Evolutionary conservation across 768 basidiomycete genomes (phyloP), one percentile per base, ranked within the genome.

Genomic region (Suillus luteus): DNA sequence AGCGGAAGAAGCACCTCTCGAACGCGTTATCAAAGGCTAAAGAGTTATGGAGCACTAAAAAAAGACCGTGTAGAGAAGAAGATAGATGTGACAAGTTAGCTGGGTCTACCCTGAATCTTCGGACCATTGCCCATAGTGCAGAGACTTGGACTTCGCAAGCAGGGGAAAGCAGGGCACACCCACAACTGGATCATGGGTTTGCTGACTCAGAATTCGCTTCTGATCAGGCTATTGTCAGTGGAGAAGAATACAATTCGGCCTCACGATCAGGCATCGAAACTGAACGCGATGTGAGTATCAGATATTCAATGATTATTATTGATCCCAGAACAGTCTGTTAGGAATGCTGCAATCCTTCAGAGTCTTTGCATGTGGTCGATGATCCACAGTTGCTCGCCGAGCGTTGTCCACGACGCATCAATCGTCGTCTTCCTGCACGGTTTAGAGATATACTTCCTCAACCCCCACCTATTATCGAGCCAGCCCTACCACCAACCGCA

Each of bases 391-490:
- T 48, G 3, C 38, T 63, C 8, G 48, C 62, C 17, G 27, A 63
- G 40, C 58, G 37, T 33, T 5, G 38, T 17, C 44, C 62, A 31
- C 15, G 17, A 6, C 3, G 46, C 14, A n/a, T 60, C n/a, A 63
- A 63, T 51, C 38, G 48, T 44, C 33, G 19, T 14, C 52, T 64
- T 43, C 64, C 60, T 35, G 24, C 17, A 41, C 33, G 37, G 15
- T 64, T 55, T 54, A 1, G 60, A 41, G 60, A 64, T 38, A 7
- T 61, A 1, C 49, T 64, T 31, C 64, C 64, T 35, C 51, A 64
- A 44, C 60, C 60, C 33, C 60, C 64, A 14, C 41, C 60, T n/a
- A 55, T 38, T 15, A 54, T 8, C 9, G 43, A 60, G 59, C 3
- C 31, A 10, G 51, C 31, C 51, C 15, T 17, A 8, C 12, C 51